phyloP scores from a whole-genome alignment of 2,329 filamentous ascomycete genomes.

The Hypoxylon sp. region DNA sequence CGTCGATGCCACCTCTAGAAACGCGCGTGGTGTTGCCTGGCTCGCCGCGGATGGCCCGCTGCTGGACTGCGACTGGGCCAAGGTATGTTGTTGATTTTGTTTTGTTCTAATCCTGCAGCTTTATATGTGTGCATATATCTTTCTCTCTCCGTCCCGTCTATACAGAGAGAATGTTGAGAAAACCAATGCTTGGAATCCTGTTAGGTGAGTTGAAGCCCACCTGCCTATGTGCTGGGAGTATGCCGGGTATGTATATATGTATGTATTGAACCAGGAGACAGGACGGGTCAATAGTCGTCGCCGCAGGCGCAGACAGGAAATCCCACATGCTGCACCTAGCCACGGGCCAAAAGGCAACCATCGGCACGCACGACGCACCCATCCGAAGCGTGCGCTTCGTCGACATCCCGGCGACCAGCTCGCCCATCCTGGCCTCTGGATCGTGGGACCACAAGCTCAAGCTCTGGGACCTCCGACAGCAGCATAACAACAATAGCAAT shows the following conservation, averaged over 20 bases:
- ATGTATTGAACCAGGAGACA: constrained; percentile 27
- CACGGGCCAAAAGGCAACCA: constrained; percentile 40
- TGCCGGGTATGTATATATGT: background rate
- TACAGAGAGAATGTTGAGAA: constrained; percentile 17
- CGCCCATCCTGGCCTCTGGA: constrained; percentile 45
- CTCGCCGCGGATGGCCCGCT: constrained; percentile 43
- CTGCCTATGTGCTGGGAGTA: too few relatives aligned
- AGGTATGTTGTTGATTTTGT: constrained; percentile 47
- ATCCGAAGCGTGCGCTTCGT: constrained; percentile 48
- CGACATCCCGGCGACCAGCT: constrained; percentile 36
- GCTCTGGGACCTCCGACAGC: constrained; percentile 64
- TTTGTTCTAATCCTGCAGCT: constrained; percentile 45
- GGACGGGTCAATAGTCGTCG: constrained; percentile 48
- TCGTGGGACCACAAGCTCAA: constrained; percentile 67
- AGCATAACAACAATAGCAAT: constrained; percentile 40
- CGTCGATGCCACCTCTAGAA: constrained; percentile 35
- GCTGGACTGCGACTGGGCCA: constrained; percentile 49
- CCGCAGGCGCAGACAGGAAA: constrained; percentile 47
- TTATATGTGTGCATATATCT: too few relatives aligned
- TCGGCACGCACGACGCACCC: constrained; percentile 46
- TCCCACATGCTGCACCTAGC: constrained; percentile 44
- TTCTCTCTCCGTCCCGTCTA: too few relatives aligned
- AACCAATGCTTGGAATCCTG: constrained; percentile 35
- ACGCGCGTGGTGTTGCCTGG: constrained; percentile 38
- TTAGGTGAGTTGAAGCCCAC: too few relatives aligned